These are phyloP conservation scores for Cyathus olla DNA, from an alignment of 1,284 basidiomycete species.

Conservation along the genomic window DNA sequence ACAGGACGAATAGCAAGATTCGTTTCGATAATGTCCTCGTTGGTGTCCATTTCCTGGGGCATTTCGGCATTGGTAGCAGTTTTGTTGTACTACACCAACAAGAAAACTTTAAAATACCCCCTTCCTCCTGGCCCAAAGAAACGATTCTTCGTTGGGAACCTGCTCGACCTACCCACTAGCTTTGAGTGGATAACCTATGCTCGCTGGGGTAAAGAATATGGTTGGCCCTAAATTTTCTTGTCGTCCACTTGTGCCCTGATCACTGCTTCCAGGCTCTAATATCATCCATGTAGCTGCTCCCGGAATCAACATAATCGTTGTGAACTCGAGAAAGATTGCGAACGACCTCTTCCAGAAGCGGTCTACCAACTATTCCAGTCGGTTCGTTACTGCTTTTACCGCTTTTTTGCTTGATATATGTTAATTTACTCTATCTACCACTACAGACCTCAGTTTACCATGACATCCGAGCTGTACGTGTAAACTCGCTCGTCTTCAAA, in stretches of 20 bases:
- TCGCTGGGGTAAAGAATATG: neutral
- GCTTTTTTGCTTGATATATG: too few relatives aligned
- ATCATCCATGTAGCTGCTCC: neutral
- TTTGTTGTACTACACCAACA: neutral
- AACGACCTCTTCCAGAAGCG: neutral
- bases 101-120: neutral
- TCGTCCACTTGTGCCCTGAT: neutral
- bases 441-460: too few relatives aligned
- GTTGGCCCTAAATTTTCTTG: neutral
- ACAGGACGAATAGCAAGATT: too few relatives aligned
- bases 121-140: constrained; percentile 1
- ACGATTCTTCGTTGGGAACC: neutral
- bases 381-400: neutral
- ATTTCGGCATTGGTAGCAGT: neutral
- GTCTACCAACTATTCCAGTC: neutral
- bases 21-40: too few relatives aligned
- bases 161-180: neutral
- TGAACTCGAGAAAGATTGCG: neutral
- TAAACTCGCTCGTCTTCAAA: neutral
- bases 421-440: too few relatives aligned
- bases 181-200: constrained; percentile 1
- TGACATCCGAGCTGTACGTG: neutral
- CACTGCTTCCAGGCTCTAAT: neutral
- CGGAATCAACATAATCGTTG: neutral
- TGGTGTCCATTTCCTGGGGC: neutral